A percentile compares a stretch with the other conserved stretches of the same genome.
These are phyloP conservation scores for Claviceps maximensis DNA, from an alignment of 2,329 filamentous ascomycete genomes.

Conservation along the genomic window DNA sequence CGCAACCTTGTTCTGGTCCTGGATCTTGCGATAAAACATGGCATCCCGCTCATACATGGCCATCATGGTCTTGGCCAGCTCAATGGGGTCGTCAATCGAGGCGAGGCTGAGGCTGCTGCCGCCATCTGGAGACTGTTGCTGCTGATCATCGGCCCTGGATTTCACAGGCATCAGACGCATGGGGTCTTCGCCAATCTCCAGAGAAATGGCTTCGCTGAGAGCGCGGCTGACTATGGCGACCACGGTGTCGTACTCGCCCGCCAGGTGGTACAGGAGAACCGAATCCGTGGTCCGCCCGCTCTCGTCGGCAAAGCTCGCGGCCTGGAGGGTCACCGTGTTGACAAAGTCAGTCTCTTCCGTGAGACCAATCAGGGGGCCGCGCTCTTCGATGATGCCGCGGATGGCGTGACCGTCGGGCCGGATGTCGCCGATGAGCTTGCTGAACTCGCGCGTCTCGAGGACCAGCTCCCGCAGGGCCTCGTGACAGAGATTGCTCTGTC, in stretches of 20 bases:
- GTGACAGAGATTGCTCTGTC: conserved; percentile 74
- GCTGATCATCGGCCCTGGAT: conserved; percentile 40
- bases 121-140: conserved; percentile 19
- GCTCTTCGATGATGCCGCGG: conserved; percentile 75
- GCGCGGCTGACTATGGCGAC: conserved; percentile 79
- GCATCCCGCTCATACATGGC: conserved; percentile 47
- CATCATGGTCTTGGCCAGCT: conserved; percentile 49
- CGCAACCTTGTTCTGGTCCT: conserved; percentile 42
- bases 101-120: conserved; percentile 48
- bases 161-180: conserved; percentile 69
- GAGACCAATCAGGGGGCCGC: conserved; percentile 68
- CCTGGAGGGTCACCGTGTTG: conserved; percentile 82
- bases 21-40: conserved; percentile 47
- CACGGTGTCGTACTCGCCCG: conserved; percentile 92
- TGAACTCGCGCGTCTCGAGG: conserved; percentile 93
- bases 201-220: conserved; percentile 75
- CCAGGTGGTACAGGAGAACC: conserved; percentile 85
- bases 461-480: conserved; percentile 88
- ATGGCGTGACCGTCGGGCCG: conserved; percentile 73
- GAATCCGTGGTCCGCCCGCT: conserved; percentile 89
- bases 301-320: conserved; percentile 84
- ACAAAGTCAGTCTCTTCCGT: conserved; percentile 73
- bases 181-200: conserved; percentile 72
- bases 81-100: conserved; percentile 46
- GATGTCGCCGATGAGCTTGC: conserved; percentile 85